A percentile compares a stretch with the other conserved stretches of the same genome.
These are phyloP conservation scores for Leptographium radiaticola DNA, from an alignment of 2,329 filamentous ascomycete species.

Conservation along the genomic window DNA sequence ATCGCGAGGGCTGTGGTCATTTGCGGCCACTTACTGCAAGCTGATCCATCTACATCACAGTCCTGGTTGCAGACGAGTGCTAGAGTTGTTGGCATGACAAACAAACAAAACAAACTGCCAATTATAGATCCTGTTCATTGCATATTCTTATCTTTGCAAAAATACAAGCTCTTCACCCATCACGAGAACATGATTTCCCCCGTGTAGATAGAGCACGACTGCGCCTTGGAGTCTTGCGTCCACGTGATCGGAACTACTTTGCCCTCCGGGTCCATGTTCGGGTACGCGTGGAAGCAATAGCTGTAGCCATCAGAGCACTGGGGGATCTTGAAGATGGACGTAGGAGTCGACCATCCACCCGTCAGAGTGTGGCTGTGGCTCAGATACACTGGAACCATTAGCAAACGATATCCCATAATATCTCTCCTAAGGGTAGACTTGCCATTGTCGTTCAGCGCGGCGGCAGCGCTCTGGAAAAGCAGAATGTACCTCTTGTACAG, in stretches of 20 bases:
- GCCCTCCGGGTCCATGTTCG: conserved; percentile 8
- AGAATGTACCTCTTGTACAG: conserved; percentile 8
- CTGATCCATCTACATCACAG: too few species aligned
- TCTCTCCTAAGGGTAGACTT: background rate
- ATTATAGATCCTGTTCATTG: too few species aligned
- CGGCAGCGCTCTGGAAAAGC: conserved; percentile 10
- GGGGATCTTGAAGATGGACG: conserved; percentile 7
- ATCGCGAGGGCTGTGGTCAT: too few species aligned
- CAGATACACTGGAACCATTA: conserved; percentile 6
- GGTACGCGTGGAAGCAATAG: conserved; percentile 11
- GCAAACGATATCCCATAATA: background rate
- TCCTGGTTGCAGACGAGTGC: too few species aligned
- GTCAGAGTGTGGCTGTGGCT: conserved; percentile 7
- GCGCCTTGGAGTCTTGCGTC: conserved; percentile 9
- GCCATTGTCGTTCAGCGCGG: conserved; percentile 6
- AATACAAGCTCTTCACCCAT: background rate
- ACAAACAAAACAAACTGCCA: too few species aligned
- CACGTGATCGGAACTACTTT: conserved; percentile 8
- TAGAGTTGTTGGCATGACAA: too few species aligned
- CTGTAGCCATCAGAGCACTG: conserved; percentile 8
- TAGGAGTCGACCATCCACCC: conserved; percentile 8
- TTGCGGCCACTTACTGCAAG: too few species aligned
- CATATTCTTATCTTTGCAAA: too few species aligned
- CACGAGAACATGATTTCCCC: conserved; percentile 9
- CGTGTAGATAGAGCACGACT: conserved; percentile 8